These are phyloP conservation scores for Saussurea involucrata DNA, from an alignment of 129 eudicot genomes.

Conservation along the genomic window DNA sequence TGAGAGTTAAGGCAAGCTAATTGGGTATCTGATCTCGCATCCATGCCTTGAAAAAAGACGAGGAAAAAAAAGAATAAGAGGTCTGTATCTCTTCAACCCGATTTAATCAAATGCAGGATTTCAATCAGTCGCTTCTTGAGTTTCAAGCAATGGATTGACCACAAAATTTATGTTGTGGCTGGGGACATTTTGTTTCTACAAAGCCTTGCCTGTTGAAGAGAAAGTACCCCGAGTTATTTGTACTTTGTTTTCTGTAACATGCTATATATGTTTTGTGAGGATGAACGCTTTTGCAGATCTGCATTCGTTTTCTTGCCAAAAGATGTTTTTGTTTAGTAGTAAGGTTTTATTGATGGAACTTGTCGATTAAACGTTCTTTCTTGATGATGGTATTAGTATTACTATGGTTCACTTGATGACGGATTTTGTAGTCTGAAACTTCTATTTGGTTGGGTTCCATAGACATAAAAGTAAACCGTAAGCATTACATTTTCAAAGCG, in stretches of 20 bases:
- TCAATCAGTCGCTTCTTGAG: too few species aligned
- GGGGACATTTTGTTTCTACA: not conserved
- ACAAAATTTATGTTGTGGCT: not conserved
- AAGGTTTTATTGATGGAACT: not conserved
- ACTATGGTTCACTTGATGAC: not conserved
- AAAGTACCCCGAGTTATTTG: not conserved
- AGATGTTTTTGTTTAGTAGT: not conserved
- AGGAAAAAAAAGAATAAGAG: not conserved
- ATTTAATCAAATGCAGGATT: conserved; percentile 3
- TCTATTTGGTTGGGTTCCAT: not conserved
- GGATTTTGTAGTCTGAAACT: not conserved
- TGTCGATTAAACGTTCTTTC: not conserved
- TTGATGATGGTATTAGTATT: not conserved
- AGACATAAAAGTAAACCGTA: too few species aligned
- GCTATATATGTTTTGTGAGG: conserved; percentile 1
- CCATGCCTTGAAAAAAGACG: not conserved
- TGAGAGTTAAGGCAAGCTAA: conserved; percentile 10
- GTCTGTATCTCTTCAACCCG: conserved; percentile 4
- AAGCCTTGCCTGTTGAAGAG: conserved; percentile 10
- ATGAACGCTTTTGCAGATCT: not conserved
- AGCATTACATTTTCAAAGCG: too few species aligned
- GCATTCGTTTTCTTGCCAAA: not conserved
- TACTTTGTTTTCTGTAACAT: conserved; percentile 2
- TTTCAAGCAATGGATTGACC: not conserved
- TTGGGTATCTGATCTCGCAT: conserved; percentile 6